Evolutionary conservation across 2,329 filamentous ascomycete genomes (phyloP).

Genomic region (Teratosphaeria zuluensis): DNA sequence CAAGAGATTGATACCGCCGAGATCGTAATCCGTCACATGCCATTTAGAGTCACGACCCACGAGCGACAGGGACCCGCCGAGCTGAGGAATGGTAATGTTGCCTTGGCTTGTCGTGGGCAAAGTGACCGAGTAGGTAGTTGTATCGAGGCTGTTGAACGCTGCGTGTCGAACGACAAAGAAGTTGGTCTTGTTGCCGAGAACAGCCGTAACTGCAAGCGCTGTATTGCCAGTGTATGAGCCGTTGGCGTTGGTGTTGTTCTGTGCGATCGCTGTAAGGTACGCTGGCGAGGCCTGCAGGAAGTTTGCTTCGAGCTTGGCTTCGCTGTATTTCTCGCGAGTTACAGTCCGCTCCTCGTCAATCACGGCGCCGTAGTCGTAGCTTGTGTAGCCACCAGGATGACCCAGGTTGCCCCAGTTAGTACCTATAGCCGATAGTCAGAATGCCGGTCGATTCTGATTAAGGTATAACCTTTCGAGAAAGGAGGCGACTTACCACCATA

Average conservation of each 20-base stretch:
- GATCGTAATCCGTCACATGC: conserved; percentile 56
- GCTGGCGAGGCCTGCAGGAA: conserved; percentile 64
- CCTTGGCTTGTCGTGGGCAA: conserved; percentile 49
- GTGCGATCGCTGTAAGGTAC: conserved; percentile 53
- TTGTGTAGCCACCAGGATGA: conserved; percentile 50
- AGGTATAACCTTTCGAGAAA: not conserved
- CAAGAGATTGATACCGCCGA: conserved; percentile 48
- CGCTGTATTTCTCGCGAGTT: conserved; percentile 65
- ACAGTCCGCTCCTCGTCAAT: conserved; percentile 63
- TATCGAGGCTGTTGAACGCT: conserved; percentile 50
- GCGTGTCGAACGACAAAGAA: conserved; percentile 59
- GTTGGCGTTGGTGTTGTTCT: conserved; percentile 35
- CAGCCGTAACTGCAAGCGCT: conserved; percentile 51
- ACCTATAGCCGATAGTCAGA: conserved; percentile 48
- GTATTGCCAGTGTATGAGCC: conserved; percentile 45
- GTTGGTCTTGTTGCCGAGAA: conserved; percentile 44
- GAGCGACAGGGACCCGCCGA: conserved; percentile 47
- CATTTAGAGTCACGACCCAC: conserved; percentile 57
- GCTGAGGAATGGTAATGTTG: conserved; percentile 48
- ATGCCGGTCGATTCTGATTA: too few relatives aligned
- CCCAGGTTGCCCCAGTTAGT: conserved; percentile 79
- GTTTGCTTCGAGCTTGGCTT: conserved; percentile 66
- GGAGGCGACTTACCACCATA: not conserved
- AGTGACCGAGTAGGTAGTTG: conserved; percentile 53
- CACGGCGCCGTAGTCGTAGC: conserved; percentile 51